phyloP scores from a whole-genome alignment of 2,329 filamentous ascomycete species.

The Cadophora malorum region DNA sequence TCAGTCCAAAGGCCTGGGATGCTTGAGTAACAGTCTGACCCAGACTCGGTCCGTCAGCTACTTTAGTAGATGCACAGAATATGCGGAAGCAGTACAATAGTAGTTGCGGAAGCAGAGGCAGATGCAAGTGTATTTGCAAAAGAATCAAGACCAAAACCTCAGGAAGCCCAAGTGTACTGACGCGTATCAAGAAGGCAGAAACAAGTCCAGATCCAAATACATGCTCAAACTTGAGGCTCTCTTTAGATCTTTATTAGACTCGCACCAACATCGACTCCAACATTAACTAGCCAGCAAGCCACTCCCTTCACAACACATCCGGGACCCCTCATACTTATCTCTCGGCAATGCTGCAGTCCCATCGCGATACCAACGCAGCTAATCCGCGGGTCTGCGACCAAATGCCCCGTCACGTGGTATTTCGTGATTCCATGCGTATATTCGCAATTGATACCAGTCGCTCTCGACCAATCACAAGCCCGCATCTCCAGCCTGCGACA shows the following conservation, averaged over 20 bases:
- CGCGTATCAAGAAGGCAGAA: not conserved
- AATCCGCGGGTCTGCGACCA: not conserved
- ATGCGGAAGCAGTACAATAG: not conserved
- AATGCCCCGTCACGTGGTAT: constrained; percentile 16
- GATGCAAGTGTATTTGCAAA: not conserved
- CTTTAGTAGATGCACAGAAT: not conserved
- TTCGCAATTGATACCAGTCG: constrained; percentile 17
- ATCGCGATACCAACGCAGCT: not conserved
- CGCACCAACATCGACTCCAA: not conserved
- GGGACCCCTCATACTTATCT: constrained; percentile 17
- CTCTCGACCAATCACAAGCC: not conserved
- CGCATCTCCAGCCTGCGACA: not conserved
- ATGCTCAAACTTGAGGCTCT: constrained; percentile 4
- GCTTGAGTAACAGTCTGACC: not conserved
- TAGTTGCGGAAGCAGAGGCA: not conserved
- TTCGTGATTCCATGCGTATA: constrained; percentile 19
- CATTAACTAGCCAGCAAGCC: constrained; percentile 7
- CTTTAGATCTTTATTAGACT: not conserved
- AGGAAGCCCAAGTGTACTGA: not conserved
- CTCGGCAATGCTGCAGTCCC: not conserved
- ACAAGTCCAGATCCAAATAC: not conserved
- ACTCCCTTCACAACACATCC: not conserved
- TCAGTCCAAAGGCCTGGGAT: not conserved
- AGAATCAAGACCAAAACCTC: not conserved
- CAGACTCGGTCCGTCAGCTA: not conserved